Base-by-base conservation (phyloP, 1,284 basidiomycete genomes). In the Marasmius oreades region DNA sequence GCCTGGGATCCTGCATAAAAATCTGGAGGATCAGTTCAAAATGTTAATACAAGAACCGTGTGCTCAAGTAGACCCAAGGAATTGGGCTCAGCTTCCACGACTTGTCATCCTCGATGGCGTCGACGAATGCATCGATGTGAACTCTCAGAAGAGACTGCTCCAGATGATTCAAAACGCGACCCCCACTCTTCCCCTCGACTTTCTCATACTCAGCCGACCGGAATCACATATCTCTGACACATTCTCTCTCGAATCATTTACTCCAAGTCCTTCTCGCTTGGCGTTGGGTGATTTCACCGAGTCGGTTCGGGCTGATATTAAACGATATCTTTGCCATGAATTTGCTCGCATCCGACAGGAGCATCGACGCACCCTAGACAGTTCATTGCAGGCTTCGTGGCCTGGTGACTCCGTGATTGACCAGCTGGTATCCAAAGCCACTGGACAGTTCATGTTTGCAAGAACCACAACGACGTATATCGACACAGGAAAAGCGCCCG, bases 91-190 rank as follows among this genome's bases (percentile, higher is more conserved):
- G 8, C 47, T 50, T 16, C 12, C n/a, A 18, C 24, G 20, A 14
- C 47, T 50, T 11, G 20, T 50, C 26, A 31, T 50, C 47, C 31
- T 50, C 16, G 47, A 50, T 31, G 47, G 47, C n/a, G 26, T 50
- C 3, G 47, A 50, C 20, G 47, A 50, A 20, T 50, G 23, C 5
- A 31, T 31, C 14, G 24, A 12, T 16, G 33, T 26, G 8, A n/a
- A n/a, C 8, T 50, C 47, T 14, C 47, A 50, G 31, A 31, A 50
- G 47, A 26, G 47, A 8, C 47, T 50, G 26, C 31, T 50, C 3
- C 3, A 18, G 5, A n/a, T 33, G 24, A 50, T 50, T 3, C 26
- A 18, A 7, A 26, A 12, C 1, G 12, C 26, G 4, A 31, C 28
- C 14, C 26, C 47, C 24, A 7, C 26, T 5, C 8, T 26, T 6